phyloP scores from a whole-genome alignment of 192 early-diverging fungal genomes.

The Powellomyces hirtus region DNA sequence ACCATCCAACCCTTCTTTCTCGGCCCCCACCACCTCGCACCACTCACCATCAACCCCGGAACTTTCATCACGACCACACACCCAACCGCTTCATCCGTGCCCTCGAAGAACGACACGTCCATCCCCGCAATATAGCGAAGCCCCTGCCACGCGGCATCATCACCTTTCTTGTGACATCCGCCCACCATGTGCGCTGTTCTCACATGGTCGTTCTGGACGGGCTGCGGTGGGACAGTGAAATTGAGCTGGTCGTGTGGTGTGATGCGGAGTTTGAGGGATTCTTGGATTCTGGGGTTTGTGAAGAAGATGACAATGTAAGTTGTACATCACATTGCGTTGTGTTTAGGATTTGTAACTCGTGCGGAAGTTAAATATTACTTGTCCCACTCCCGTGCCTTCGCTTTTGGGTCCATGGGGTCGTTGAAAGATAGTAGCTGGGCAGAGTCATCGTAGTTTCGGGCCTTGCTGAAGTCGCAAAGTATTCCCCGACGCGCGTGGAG shows the following conservation, averaged over 20 bases:
- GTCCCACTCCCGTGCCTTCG: no score
- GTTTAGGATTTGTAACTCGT: no score
- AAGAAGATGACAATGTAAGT: no score
- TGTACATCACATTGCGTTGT: no score
- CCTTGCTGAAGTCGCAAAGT: no score
- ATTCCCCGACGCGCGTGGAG: no score
- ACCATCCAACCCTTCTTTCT: neutral
- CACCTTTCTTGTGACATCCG: neutral
- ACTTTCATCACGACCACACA: conserved; percentile 71
- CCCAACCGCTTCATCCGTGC: conserved; percentile 57
- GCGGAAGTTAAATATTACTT: no score
- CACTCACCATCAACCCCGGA: conserved; percentile 56
- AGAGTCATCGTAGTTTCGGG: no score
- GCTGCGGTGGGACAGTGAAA: neutral
- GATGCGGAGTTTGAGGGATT: neutral
- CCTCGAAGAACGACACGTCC: conserved; percentile 42
- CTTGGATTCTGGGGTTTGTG: conserved; percentile 6
- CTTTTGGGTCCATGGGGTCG: no score
- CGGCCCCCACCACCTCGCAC: neutral
- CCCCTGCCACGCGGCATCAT: neutral
- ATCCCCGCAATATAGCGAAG: conserved; percentile 32
- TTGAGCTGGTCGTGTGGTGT: conserved; percentile 20
- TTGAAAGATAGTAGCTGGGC: no score
- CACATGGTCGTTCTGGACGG: neutral
- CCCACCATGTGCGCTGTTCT: neutral